A percentile compares a stretch with the other conserved stretches of the same genome.
Conservation (phyloP, 192 early-diverging fungal genomes). For the Coemansia sp. region DNA sequence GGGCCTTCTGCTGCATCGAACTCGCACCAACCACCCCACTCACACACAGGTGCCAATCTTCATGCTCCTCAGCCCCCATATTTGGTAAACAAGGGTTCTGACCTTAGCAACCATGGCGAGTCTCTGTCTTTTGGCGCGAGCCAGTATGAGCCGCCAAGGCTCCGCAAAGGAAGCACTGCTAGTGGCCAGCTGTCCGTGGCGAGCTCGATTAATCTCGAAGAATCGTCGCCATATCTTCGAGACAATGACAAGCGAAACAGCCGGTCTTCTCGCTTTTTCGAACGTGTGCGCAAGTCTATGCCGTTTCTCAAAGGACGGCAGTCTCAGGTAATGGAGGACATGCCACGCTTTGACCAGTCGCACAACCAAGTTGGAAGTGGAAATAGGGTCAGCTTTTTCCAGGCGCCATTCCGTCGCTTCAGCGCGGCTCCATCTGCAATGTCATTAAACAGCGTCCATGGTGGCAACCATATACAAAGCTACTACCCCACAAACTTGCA, state of each 20-base stretch:
- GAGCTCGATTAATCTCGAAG: conserved; percentile 52
- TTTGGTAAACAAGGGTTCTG: conserved; percentile 24
- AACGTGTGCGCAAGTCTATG: conserved; percentile 50
- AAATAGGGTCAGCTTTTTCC: conserved; percentile 49
- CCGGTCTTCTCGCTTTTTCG: conserved; percentile 48
- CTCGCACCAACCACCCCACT: conserved; percentile 8
- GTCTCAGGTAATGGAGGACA: conserved; percentile 41
- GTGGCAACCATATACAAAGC: conserved; percentile 31
- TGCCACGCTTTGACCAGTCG: conserved; percentile 42
- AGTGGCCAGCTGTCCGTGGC: conserved; percentile 47
- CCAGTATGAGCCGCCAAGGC: conserved; percentile 47
- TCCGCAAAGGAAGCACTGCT: conserved; percentile 52
- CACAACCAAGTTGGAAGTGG: conserved; percentile 26
- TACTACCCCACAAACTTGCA: conserved; percentile 32
- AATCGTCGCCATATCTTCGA: conserved; percentile 45
- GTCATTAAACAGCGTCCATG: conserved; percentile 31
- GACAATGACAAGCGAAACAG: conserved; percentile 46
- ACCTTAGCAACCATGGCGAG: conserved; percentile 20
- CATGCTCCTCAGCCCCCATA: conserved; percentile 27
- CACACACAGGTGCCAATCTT: conserved; percentile 12
- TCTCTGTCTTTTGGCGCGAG: conserved; percentile 52
- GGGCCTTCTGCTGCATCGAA: conserved; percentile 1
- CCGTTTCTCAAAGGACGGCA: conserved; percentile 52
- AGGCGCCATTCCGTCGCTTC: conserved; percentile 45
- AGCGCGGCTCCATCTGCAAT: conserved; percentile 45